phyloP scores from a whole-genome alignment of 106 monocot species.

The Dioscorea zingiberensis region DNA sequence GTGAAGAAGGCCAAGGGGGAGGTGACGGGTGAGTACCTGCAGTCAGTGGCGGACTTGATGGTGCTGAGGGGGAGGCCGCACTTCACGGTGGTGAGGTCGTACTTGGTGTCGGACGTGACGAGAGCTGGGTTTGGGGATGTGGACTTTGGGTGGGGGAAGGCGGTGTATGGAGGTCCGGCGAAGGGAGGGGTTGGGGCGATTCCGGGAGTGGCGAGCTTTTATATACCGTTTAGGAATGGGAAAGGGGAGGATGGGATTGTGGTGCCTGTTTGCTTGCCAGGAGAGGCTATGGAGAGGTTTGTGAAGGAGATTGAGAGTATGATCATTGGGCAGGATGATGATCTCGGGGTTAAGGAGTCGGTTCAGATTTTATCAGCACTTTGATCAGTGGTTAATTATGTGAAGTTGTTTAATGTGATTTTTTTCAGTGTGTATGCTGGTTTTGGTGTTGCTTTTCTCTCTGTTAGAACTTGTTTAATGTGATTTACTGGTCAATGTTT shows the following conservation, averaged over 20 bases:
- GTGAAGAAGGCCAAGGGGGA: constrained; percentile 7
- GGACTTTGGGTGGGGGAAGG: constrained; percentile 17
- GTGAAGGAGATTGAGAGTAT: constrained; percentile 7
- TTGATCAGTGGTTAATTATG: too few relatives aligned
- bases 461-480: too few relatives aligned
- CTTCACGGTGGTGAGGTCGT: neutral
- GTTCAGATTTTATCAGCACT: too few relatives aligned
- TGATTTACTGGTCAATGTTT: too few relatives aligned
- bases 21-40: constrained; percentile 16
- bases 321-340: neutral
- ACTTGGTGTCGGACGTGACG: constrained; percentile 11
- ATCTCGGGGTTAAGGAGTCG: too few relatives aligned
- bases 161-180: neutral
- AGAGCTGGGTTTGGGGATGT: neutral
- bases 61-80: constrained; percentile 5
- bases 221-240: neutral
- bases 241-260: constrained; percentile 14
- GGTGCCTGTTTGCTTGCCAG: constrained; percentile 7
- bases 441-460: too few relatives aligned
- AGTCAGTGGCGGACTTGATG: constrained; percentile 11
- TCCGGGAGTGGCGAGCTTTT: constrained; percentile 2
- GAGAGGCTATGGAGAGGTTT: constrained; percentile 14
- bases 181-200: neutral
- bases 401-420: too few relatives aligned
- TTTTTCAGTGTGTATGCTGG: too few relatives aligned